These are phyloP conservation scores for Phytopythium helicoides DNA, from an alignment of 352 stramenopile species.

Conservation along the genomic window DNA sequence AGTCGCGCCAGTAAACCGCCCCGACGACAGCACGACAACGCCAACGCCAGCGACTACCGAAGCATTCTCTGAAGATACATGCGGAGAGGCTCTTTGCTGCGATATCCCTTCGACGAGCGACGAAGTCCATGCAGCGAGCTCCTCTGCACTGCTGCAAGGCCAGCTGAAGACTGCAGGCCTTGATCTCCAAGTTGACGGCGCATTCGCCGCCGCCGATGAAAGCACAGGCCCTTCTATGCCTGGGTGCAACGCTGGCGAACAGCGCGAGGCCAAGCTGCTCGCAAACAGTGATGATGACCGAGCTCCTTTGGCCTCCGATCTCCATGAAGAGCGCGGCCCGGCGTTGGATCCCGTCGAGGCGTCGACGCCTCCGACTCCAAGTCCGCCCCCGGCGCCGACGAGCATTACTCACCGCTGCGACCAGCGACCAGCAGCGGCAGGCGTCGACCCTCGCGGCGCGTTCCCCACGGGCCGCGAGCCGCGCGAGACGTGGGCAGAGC, in stretches of 20 bases:
- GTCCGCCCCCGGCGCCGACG: background rate
- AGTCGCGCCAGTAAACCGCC: background rate
- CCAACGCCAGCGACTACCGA: conserved; percentile 1
- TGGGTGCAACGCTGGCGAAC: too few species aligned
- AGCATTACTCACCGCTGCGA: background rate
- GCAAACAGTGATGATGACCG: too few species aligned
- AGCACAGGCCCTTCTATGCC: too few species aligned
- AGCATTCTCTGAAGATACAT: too few species aligned
- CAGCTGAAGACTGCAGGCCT: too few species aligned
- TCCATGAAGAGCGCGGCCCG: background rate
- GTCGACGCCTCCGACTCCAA: background rate
- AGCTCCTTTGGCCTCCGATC: background rate
- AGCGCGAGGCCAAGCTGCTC: too few species aligned
- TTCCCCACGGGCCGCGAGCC: conserved; percentile 18
- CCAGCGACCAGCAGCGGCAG: background rate
- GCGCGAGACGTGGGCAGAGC: conserved; percentile 58
- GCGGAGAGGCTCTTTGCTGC: too few species aligned
- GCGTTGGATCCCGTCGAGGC: background rate
- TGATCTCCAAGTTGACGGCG: too few species aligned
- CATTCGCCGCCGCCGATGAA: too few species aligned
- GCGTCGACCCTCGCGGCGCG: background rate
- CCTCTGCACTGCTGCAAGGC: too few species aligned
- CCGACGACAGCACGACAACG: background rate
- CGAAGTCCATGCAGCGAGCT: too few species aligned
- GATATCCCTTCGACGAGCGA: too few species aligned